A percentile compares a stretch with the other conserved stretches of the same genome.
Conservation (phyloP, 345 rosid species). For the Eucalyptus globulus region DNA sequence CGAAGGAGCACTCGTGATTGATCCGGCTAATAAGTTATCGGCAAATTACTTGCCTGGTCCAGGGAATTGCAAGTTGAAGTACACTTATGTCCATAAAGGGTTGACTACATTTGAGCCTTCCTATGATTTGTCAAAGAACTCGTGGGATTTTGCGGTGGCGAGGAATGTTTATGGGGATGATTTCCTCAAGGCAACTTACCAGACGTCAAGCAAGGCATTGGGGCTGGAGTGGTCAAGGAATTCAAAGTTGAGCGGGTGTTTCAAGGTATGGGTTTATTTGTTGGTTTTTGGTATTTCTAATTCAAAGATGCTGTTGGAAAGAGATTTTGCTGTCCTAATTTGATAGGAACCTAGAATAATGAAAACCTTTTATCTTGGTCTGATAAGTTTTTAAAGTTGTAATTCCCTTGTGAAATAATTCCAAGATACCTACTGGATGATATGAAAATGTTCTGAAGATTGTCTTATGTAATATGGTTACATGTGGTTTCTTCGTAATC, state of each 20-base stretch:
- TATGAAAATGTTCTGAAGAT: not conserved
- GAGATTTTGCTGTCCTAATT: not conserved
- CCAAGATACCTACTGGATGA: not conserved
- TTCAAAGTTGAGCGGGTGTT: constrained; percentile 41
- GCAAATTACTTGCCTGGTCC: constrained; percentile 70
- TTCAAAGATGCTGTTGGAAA: not conserved
- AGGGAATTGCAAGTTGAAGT: constrained; percentile 73
- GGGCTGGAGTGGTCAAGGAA: constrained; percentile 80
- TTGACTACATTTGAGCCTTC: constrained; percentile 66
- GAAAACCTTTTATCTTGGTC: not conserved
- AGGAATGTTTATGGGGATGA: constrained; percentile 53
- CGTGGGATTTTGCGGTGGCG: constrained; percentile 78
- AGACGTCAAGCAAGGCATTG: constrained; percentile 49
- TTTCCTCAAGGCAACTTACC: constrained; percentile 64
- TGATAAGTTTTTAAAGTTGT: not conserved
- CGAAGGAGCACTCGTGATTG: constrained; percentile 53
- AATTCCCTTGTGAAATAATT: not conserved
- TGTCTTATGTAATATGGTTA: not conserved
- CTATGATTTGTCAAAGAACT: constrained; percentile 63
- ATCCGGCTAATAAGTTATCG: constrained; percentile 68
- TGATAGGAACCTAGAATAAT: not conserved
- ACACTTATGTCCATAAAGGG: constrained; percentile 53
- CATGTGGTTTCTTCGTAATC: not conserved
- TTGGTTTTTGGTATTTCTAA: not conserved
- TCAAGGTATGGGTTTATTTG: constrained; percentile 39